These are phyloP conservation scores for Gyromitra esculenta DNA, from an alignment of 2,329 filamentous ascomycete genomes.

Conservation along the genomic window DNA sequence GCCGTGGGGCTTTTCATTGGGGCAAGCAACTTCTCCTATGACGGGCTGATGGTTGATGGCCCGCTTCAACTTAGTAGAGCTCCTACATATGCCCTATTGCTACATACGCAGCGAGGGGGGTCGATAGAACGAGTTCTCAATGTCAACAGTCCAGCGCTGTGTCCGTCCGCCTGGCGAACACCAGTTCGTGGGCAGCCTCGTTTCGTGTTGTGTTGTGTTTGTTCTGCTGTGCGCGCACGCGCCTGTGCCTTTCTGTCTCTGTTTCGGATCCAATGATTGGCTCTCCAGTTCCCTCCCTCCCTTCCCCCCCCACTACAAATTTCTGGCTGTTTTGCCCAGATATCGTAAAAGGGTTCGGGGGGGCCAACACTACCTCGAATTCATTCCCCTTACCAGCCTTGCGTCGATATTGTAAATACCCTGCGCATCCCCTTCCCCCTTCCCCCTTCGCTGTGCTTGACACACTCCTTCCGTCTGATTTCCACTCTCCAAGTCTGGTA, in stretches of 20 bases:
- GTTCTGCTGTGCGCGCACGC: neutral
- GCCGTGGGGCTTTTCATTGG: no score
- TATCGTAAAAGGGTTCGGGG: neutral
- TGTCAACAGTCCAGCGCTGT: no score
- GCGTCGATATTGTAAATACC: neutral
- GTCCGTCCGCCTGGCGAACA: no score
- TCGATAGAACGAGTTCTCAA: no score
- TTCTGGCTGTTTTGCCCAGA: neutral
- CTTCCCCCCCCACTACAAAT: neutral
- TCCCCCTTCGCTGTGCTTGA: no score
- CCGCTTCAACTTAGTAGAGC: no score
- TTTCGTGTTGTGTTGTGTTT: neutral
- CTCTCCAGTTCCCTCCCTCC: neutral
- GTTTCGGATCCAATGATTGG: neutral
- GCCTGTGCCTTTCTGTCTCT: neutral
- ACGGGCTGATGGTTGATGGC: no score
- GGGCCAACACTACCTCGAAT: neutral
- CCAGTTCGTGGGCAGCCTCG: neutral
- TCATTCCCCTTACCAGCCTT: neutral
- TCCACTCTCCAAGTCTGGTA: neutral
- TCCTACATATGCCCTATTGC: no score
- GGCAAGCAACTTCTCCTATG: no score
- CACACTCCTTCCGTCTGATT: neutral
- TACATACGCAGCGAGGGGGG: no score
- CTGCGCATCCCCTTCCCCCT: neutral